Conservation (phyloP, 306 rosid genomes). For the Cicer cuneatum region DNA sequence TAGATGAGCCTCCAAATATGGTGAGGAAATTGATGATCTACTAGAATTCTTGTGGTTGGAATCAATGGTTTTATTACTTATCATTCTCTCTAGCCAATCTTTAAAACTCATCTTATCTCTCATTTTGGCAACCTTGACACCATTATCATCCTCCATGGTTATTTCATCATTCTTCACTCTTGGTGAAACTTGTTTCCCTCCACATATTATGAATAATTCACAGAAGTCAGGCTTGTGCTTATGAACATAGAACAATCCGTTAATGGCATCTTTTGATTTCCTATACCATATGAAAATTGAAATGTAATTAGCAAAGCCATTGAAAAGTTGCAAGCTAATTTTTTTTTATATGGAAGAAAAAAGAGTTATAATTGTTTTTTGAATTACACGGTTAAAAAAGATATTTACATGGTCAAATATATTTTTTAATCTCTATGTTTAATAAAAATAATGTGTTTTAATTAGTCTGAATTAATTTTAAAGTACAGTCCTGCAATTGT, state of each 20-base stretch:
- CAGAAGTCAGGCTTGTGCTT: constrained; percentile 75
- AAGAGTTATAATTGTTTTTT: too few species aligned
- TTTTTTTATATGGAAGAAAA: too few species aligned
- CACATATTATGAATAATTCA: constrained; percentile 71
- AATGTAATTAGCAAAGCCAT: not conserved
- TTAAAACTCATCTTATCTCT: constrained; percentile 62
- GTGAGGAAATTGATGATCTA: constrained; percentile 48
- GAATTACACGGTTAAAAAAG: too few species aligned
- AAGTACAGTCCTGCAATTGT: too few species aligned
- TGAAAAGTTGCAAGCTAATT: not conserved
- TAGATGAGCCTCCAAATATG: constrained; percentile 19
- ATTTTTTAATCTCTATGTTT: too few species aligned
- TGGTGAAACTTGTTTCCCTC: constrained; percentile 71
- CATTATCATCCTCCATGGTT: constrained; percentile 78
- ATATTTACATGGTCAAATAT: too few species aligned
- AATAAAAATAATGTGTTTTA: too few species aligned
- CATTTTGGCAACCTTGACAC: constrained; percentile 60
- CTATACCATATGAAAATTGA: constrained; percentile 43
- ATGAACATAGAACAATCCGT: constrained; percentile 67
- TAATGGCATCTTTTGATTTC: constrained; percentile 68
- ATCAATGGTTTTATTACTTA: constrained; percentile 50
- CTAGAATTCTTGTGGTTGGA: constrained; percentile 36
- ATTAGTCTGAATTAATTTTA: too few species aligned
- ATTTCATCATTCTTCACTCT: constrained; percentile 58
- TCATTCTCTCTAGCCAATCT: constrained; percentile 70